Evolutionary conservation across 768 basidiomycete genomes (phyloP).

Genomic region (Kwoniella europaea): DNA sequence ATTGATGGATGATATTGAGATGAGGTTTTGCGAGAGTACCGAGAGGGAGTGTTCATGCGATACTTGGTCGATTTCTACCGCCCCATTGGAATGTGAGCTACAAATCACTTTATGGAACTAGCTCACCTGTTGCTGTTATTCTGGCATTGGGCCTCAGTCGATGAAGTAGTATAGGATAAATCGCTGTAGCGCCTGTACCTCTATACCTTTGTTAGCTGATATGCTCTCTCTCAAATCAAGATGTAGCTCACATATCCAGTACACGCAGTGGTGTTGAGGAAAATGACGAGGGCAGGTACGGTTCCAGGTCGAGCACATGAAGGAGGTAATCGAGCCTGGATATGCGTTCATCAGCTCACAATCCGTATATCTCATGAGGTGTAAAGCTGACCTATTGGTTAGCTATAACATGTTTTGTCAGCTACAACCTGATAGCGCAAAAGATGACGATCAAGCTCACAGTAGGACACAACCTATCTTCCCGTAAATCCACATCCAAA

Average conservation of each 20-base stretch:
- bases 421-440: not conserved
- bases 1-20: conserved; percentile 63
- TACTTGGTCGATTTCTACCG: conserved; percentile 70
- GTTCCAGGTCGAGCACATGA: conserved; percentile 47
- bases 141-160: conserved; percentile 29
- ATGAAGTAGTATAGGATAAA: conserved; percentile 74
- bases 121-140: conserved; percentile 43
- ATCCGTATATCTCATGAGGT: not conserved
- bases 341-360: conserved; percentile 1
- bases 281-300: conserved; percentile 70
- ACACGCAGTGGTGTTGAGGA: conserved; percentile 51
- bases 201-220: conserved; percentile 58
- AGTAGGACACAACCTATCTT: conserved; percentile 82
- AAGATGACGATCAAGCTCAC: conserved; percentile 61
- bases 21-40: conserved; percentile 68
- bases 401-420: conserved; percentile 28
- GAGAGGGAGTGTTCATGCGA: conserved; percentile 66
- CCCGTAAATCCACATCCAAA: conserved; percentile 67
- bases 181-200: conserved; percentile 87
- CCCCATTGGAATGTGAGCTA: not conserved
- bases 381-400: conserved; percentile 42
- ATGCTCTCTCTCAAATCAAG: not conserved
- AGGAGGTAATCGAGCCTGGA: conserved; percentile 81
- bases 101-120: not conserved
- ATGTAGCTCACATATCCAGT: conserved; percentile 69